phyloP scores from a whole-genome alignment of 1,284 basidiomycete species.

The Wallemia ichthyophaga region DNA sequence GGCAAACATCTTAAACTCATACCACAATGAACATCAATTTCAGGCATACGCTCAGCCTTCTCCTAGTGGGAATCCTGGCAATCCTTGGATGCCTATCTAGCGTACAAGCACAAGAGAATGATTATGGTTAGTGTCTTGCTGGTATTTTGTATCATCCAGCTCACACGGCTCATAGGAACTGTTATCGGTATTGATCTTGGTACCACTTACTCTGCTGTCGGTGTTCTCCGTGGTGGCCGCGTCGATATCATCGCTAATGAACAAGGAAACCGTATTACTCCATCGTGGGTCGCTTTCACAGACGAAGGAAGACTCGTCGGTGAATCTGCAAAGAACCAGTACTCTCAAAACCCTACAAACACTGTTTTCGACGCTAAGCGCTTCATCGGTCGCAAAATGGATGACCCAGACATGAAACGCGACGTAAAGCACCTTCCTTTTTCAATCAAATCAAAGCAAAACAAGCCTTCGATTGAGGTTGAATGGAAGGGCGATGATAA shows the following conservation, averaged over 20 bases:
- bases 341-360: constrained; percentile 14
- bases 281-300: constrained; percentile 15
- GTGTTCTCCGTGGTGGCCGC: constrained; percentile 63
- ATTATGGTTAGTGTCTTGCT: not conserved
- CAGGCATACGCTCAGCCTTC: not conserved
- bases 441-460: constrained; percentile 15
- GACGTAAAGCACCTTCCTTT: constrained; percentile 53
- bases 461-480: constrained; percentile 8
- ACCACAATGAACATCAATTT: not conserved
- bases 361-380: constrained; percentile 16
- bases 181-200: constrained; percentile 24
- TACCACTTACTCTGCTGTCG: constrained; percentile 27
- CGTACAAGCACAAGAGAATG: not conserved
- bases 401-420: constrained; percentile 42
- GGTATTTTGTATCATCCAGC: not conserved
- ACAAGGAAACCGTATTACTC: constrained; percentile 16
- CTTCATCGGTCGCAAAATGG: constrained; percentile 36
- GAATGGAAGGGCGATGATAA: constrained; percentile 10
- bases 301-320: not conserved
- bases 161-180: constrained; percentile 4
- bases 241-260: constrained; percentile 94
- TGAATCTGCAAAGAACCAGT: constrained; percentile 5
- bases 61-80: not conserved
- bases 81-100: not conserved
- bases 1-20: not conserved